A percentile compares a stretch with the other conserved stretches of the same genome.
These are phyloP conservation scores for Beauveria asiatica DNA, from an alignment of 2,329 filamentous ascomycete species.

Conservation along the genomic window DNA sequence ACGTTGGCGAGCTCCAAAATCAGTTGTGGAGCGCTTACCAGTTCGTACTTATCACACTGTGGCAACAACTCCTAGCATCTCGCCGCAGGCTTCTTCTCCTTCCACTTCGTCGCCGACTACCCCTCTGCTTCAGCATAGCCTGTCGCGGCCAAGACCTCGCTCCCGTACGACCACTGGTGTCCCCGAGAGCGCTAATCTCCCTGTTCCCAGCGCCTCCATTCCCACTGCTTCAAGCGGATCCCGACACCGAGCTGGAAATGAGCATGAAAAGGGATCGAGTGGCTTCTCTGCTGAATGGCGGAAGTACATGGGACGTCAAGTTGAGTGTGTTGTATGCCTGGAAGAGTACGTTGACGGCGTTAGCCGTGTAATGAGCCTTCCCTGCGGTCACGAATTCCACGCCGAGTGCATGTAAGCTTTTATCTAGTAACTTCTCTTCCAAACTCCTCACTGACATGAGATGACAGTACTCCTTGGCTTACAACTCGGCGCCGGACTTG, in stretches of 20 bases:
- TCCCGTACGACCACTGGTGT: slow-evolving; percentile 58
- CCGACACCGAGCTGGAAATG: slow-evolving; percentile 23
- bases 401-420: slow-evolving; percentile 90
- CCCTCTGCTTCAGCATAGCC: slow-evolving; percentile 60
- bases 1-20: slow-evolving; percentile 95
- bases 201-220: slow-evolving; percentile 34
- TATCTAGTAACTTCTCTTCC: too few species aligned
- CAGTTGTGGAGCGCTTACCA: slow-evolving; percentile 86
- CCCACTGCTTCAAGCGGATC: slow-evolving; percentile 27
- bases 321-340: slow-evolving; percentile 92
- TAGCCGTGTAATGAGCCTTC: slow-evolving; percentile 91
- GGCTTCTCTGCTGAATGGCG: slow-evolving; percentile 47
- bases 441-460: neutral
- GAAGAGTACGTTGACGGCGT: slow-evolving; percentile 95
- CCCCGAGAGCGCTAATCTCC: slow-evolving; percentile 39
- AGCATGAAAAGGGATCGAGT: slow-evolving; percentile 40
- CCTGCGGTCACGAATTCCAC: slow-evolving; percentile 97
- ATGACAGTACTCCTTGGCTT: slow-evolving; percentile 79
- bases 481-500: slow-evolving; percentile 94
- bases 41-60: slow-evolving; percentile 93
- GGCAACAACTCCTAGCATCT: slow-evolving; percentile 45
- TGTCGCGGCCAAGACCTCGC: slow-evolving; percentile 48
- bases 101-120: slow-evolving; percentile 64
- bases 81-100: slow-evolving; percentile 52
- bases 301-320: slow-evolving; percentile 58